phyloP scores from a whole-genome alignment of 129 eudicot genomes.

The Ambrosia trifida region DNA sequence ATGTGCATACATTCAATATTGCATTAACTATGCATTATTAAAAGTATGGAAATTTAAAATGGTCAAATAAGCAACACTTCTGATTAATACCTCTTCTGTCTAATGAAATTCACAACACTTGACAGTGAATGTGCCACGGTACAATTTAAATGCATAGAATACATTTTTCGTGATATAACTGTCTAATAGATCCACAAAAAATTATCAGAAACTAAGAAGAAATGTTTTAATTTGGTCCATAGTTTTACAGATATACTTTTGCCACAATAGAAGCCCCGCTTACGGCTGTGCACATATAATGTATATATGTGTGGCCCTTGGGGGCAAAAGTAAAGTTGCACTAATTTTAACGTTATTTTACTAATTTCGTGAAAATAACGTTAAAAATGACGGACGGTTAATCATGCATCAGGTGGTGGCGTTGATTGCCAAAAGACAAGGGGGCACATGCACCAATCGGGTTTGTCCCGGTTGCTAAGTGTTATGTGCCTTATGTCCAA shows the following conservation, averaged over 20 bases:
- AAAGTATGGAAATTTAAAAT: not conserved
- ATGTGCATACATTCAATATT: constrained; percentile 7
- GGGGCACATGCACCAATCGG: no score
- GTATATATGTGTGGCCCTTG: no score
- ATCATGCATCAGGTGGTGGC: no score
- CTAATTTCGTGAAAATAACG: no score
- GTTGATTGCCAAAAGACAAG: no score
- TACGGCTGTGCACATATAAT: no score
- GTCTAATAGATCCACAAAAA: constrained; percentile 3
- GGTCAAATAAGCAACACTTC: constrained; percentile 2
- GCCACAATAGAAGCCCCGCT: not conserved
- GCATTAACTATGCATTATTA: constrained; percentile 12
- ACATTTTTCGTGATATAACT: not conserved
- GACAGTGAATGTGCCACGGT: not conserved
- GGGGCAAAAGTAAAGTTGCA: no score
- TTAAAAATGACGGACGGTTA: no score
- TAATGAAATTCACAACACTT: constrained; percentile 8
- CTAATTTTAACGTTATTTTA: no score
- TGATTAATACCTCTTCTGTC: not conserved
- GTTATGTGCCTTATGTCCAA: no score
- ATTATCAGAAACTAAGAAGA: not conserved
- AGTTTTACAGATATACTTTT: not conserved
- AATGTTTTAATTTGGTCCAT: not conserved
- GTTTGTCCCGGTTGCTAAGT: no score
- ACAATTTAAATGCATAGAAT: constrained; percentile 13